Percentiles rank a stretch among this genome's conserved stretches.
phyloP scores from a whole-genome alignment of 805 yeast species.

The Starmera quercuum region DNA sequence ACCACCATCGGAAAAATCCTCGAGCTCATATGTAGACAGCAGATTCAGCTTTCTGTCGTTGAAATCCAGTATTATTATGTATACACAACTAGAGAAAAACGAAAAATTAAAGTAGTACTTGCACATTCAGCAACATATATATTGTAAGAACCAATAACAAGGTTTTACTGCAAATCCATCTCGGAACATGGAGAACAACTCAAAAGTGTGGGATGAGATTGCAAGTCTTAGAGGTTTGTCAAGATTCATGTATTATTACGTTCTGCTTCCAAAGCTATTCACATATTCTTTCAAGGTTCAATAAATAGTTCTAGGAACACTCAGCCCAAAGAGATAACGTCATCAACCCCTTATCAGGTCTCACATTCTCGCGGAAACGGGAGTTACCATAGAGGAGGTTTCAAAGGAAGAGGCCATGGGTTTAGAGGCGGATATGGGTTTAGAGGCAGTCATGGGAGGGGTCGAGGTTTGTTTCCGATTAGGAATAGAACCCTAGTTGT shows the following conservation, averaged over 20 bases:
- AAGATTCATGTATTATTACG: background rate
- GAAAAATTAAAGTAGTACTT: too few relatives aligned
- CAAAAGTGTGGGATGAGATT: background rate
- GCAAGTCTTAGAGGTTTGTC: background rate
- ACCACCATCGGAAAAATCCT: too few relatives aligned
- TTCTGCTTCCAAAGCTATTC: background rate
- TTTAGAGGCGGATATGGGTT: slow-evolving; percentile 5
- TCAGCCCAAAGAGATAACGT: too few relatives aligned
- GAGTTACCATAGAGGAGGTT: slow-evolving; percentile 10
- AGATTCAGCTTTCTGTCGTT: too few relatives aligned
- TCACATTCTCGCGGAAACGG: slow-evolving; percentile 1
- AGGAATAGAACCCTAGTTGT: slow-evolving; percentile 27
- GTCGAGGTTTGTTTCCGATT: slow-evolving; percentile 9
- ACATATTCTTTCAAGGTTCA: background rate
- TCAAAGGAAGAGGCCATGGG: slow-evolving; percentile 5
- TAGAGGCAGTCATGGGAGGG: slow-evolving; percentile 12
- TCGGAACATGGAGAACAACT: background rate
- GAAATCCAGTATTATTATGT: too few relatives aligned
- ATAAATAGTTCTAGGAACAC: background rate
- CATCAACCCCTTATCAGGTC: too few relatives aligned
- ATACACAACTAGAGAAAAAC: too few relatives aligned
- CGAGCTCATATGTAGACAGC: too few relatives aligned
- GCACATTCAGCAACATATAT: too few relatives aligned
- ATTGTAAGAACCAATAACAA: too few relatives aligned
- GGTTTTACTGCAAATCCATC: too few relatives aligned